These are phyloP conservation scores for Melastoma candidum DNA, from an alignment of 441 rosid genomes.

Conservation along the genomic window DNA sequence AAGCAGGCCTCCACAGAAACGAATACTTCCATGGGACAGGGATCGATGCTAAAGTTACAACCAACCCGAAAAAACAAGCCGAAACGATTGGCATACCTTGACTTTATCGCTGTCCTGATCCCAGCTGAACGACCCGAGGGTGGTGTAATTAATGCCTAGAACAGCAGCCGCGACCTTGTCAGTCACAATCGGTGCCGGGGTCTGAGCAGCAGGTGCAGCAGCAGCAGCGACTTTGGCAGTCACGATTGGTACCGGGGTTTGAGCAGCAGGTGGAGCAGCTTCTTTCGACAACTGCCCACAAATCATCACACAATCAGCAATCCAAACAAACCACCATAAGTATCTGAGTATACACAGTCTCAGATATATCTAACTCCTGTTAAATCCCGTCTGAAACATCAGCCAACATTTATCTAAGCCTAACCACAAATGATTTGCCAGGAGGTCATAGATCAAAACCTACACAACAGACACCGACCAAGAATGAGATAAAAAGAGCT, in stretches of 20 bases:
- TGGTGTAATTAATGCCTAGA: slow-evolving; percentile 29
- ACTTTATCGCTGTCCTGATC: slow-evolving; percentile 92
- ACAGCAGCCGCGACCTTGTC: slow-evolving; percentile 28
- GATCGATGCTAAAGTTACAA: slow-evolving; percentile 17
- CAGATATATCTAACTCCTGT: no score
- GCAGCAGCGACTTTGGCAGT: slow-evolving; percentile 5
- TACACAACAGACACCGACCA: no score
- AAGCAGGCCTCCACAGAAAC: background rate
- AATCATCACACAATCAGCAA: no score
- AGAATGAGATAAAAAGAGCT: no score
- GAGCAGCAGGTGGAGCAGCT: no score
- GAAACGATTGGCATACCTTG: slow-evolving; percentile 37
- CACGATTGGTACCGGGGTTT: no score
- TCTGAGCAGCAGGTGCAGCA: slow-evolving; percentile 16
- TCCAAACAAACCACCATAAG: no score
- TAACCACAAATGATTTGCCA: no score
- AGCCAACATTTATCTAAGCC: no score
- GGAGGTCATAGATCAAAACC: no score
- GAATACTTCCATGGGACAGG: background rate
- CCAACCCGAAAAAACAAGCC: background rate
- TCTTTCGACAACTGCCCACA: slow-evolving; percentile 34
- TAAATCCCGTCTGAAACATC: no score
- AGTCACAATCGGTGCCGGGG: slow-evolving; percentile 35
- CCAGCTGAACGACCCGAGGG: slow-evolving; percentile 82
- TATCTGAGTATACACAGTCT: no score